phyloP scores from a whole-genome alignment of 2,329 filamentous ascomycete genomes.

The Exserohilum turcica region DNA sequence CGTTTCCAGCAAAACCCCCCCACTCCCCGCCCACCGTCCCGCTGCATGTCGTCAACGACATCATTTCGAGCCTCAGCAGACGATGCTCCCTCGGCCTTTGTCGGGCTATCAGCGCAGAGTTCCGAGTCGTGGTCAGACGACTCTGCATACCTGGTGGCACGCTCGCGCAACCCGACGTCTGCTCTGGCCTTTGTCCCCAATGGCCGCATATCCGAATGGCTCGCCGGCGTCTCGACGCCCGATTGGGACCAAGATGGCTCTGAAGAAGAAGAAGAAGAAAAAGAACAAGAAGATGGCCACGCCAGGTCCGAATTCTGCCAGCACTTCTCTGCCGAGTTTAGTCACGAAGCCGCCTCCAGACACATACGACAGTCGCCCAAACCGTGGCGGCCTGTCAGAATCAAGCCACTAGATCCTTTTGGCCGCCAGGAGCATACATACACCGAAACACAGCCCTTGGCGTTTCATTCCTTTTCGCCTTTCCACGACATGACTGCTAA shows the following conservation, averaged over 20 bases:
- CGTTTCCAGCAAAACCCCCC: neutral
- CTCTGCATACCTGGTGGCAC: conserved; percentile 28
- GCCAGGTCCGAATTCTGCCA: neutral
- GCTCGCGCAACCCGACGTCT: neutral
- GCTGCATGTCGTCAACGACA: conserved; percentile 8
- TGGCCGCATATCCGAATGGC: conserved; percentile 27
- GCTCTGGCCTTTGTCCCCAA: conserved; percentile 1
- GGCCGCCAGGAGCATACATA: neutral
- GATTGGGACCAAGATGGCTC: neutral
- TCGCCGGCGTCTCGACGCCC: conserved; percentile 10
- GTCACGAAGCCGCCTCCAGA: neutral
- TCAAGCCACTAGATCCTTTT: neutral
- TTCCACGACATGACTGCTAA: neutral
- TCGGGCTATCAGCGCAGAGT: conserved; percentile 8
- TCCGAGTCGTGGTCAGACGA: conserved; percentile 39
- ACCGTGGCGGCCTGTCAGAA: neutral
- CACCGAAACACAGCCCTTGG: neutral
- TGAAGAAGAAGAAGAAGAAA: neutral
- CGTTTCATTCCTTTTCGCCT: neutral
- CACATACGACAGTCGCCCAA: neutral
- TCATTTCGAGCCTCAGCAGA: neutral
- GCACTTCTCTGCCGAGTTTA: neutral
- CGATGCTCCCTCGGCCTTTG: neutral
- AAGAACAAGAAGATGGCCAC: no score
- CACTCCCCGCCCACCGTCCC: neutral